A percentile compares a stretch with the other conserved stretches of the same genome.
These are phyloP conservation scores for Penicillium paxilli DNA, from an alignment of 495 filamentous ascomycete genomes.

Conservation along the genomic window DNA sequence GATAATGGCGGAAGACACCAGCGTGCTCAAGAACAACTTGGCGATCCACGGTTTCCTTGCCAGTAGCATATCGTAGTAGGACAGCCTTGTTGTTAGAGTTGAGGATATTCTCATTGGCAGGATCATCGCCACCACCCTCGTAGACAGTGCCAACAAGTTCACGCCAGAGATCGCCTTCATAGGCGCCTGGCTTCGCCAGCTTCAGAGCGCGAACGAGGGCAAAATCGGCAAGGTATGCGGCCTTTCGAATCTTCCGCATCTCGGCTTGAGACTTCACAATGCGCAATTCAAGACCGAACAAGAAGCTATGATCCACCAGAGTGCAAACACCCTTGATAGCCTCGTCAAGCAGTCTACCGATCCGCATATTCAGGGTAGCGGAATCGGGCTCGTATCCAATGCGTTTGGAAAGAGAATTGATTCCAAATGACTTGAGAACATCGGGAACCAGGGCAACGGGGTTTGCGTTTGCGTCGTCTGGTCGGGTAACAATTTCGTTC, in stretches of 20 bases:
- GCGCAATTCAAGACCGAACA: conserved; percentile 21
- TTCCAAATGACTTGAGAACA: conserved; percentile 20
- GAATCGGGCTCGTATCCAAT: conserved; percentile 26
- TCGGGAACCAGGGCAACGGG: conserved; percentile 21
- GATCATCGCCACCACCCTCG: conserved; percentile 25
- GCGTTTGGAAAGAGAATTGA: conserved; percentile 15
- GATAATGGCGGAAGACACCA: conserved; percentile 24
- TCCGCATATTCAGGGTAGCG: conserved; percentile 11
- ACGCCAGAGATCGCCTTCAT: conserved; percentile 25
- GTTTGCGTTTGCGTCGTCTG: conserved; percentile 22
- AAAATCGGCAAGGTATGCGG: conserved; percentile 25
- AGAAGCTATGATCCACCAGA: conserved; percentile 18
- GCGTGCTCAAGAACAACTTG: conserved; percentile 25
- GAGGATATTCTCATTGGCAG: conserved; percentile 27
- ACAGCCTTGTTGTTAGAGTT: conserved; percentile 27
- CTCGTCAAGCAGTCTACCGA: conserved; percentile 20
- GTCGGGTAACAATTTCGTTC: conserved; percentile 22
- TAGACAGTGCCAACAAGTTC: conserved; percentile 24
- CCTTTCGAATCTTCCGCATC: conserved; percentile 26
- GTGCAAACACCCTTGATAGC: conserved; percentile 15
- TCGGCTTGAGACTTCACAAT: conserved; percentile 23
- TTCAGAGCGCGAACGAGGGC: conserved; percentile 21
- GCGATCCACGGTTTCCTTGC: conserved; percentile 22
- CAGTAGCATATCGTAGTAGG: conserved; percentile 22
- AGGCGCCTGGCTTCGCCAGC: conserved; percentile 23